Conservation (phyloP, 2,329 filamentous ascomycete species). For the Ophiocordyceps camponoti-leonardi region DNA sequence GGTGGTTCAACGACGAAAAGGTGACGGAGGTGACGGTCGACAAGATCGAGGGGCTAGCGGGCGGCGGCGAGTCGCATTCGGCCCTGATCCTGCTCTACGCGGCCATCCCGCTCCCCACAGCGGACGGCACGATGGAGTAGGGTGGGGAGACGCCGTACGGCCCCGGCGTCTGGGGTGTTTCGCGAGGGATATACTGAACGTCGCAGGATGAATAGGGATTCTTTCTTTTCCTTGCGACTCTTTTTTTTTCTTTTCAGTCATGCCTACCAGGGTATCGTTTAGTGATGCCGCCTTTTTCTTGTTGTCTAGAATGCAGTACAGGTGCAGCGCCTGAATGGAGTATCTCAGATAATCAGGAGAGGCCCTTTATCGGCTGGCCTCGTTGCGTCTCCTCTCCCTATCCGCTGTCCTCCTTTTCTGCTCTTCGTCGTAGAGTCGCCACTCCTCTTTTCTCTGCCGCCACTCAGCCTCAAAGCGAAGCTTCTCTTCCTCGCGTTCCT, state of each 20-base stretch:
- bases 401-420: conserved; percentile 1
- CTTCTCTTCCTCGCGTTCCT: conserved; percentile 16
- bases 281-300: neutral
- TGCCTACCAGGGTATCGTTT: neutral
- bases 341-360: neutral
- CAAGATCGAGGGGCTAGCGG: conserved; percentile 78
- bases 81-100: conserved; percentile 67
- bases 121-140: conserved; percentile 25
- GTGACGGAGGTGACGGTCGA: conserved; percentile 82
- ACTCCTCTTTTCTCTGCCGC: neutral
- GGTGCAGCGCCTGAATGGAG: neutral
- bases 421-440: neutral
- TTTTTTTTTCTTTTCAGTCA: neutral
- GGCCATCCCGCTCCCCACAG: conserved; percentile 49
- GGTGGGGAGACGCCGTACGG: neutral
- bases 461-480: neutral
- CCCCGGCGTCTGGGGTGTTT: neutral
- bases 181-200: neutral
- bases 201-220: neutral
- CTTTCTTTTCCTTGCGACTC: neutral
- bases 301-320: neutral
- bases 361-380: neutral
- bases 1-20: conserved; percentile 99
- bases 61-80: conserved; percentile 76
- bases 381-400: neutral